Base-by-base conservation (phyloP, 306 rosid species). In the Urtica urens region DNA sequence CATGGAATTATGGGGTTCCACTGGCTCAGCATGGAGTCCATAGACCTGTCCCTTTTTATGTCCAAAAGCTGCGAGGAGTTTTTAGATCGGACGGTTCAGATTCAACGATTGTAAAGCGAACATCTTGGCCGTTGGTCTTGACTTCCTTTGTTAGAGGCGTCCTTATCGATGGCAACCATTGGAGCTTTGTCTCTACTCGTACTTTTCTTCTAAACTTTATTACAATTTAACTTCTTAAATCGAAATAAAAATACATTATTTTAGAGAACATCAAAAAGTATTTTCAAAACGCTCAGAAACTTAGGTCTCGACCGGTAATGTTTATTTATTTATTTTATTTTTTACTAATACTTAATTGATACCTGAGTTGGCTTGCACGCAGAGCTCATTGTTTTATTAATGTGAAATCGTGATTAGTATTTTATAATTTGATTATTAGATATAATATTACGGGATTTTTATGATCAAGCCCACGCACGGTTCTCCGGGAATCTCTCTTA, bases 401-500 rank as follows among this genome's bases (percentile, higher is more conserved):
- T 46, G 62, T 60, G 57, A 75, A 58, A 72, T 72, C 62, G 64
- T 57, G 80, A 60, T 66, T 81, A 65, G 69, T 69, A 63, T 68
- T 68, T 38, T 58, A 73, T 60, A 46, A 7, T 43, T 29, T 6
- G 48, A 60, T 68, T 52, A 59, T 53, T 12, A 73, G 46, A 46
- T 39, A 44, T 41, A 49, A 51, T 30, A 51, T 17, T 38, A 28
- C 21, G 23, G 10, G 24, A 42, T 55, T 55, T 79, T 54, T 68
- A 77, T 69, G 68, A 69, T 61, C 58, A 77, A 72, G 71, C 86
- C 86, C 96, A 82, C 90, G 86, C 90, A 54, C 51, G 93, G 90
- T 60, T 74, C 74, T 75, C 83, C 93, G 81, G 74, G 83, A 86
- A 79, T 82, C 96, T 86, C 88, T 80, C 83, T 20, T 39, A n/a